These are phyloP conservation scores for Cercospora sojina DNA, from an alignment of 2,329 filamentous ascomycete species.

Conservation along the genomic window DNA sequence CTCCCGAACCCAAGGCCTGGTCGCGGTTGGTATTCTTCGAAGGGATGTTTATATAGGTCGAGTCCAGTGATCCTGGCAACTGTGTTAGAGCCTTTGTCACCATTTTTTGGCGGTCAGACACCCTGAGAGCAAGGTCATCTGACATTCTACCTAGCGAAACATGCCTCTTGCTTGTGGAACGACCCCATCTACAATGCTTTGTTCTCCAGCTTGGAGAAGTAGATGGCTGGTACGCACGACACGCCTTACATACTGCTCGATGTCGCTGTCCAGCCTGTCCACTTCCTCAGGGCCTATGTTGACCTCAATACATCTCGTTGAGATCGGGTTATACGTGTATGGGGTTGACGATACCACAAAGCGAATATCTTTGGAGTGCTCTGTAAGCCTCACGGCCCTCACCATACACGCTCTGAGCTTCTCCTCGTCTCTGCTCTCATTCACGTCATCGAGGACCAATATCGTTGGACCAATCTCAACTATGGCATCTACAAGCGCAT, in stretches of 20 bases:
- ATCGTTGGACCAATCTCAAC: not conserved
- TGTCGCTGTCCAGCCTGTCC: too few relatives aligned
- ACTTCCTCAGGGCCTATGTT: not conserved
- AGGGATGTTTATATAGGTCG: not conserved
- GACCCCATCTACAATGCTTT: not conserved
- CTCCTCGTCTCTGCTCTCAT: not conserved
- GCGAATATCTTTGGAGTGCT: not conserved
- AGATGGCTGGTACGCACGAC: not conserved
- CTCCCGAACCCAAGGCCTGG: not conserved
- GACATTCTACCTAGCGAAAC: not conserved
- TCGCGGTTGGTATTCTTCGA: not conserved
- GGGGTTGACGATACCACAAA: not conserved
- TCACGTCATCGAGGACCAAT: not conserved
- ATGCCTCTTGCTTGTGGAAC: not conserved
- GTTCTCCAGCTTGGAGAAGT: not conserved
- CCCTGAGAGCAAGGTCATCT: not conserved
- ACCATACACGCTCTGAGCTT: not conserved
- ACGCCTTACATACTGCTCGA: not conserved
- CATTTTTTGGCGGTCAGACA: not conserved
- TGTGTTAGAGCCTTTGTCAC: not conserved
- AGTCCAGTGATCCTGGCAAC: not conserved
- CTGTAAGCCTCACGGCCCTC: not conserved
- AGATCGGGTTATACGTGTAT: fast-evolving
- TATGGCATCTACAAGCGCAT: not conserved
- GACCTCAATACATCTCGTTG: not conserved